Conservation (phyloP, 2,329 filamentous ascomycete species). For the Ophiostoma novo-ulmi region DNA sequence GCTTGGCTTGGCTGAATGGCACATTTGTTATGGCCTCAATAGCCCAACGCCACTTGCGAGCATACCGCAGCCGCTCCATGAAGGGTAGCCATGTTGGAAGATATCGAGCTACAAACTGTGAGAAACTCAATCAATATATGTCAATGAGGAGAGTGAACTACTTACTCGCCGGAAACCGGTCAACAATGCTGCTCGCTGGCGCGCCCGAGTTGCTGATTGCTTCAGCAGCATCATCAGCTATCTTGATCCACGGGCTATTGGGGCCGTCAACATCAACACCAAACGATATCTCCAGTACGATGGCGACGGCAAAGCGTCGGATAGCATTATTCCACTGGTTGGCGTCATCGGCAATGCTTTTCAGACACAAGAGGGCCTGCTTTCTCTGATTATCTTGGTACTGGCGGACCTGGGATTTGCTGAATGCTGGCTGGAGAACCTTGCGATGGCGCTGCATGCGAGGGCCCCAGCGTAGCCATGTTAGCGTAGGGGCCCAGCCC, state of each 20-base stretch:
- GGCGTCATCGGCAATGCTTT: constrained; percentile 26
- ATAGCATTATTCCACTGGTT: constrained; percentile 37
- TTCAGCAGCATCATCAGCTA: constrained; percentile 31
- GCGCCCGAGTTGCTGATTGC: constrained; percentile 26
- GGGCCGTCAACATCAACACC: constrained; percentile 38
- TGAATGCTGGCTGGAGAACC: constrained; percentile 34
- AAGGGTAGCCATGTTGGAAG: constrained; percentile 25
- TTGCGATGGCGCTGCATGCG: constrained; percentile 40
- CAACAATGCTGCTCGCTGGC: constrained; percentile 25
- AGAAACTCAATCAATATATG: background rate
- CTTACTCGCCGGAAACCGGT: constrained; percentile 24
- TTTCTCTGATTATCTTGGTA: constrained; percentile 32
- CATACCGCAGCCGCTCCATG: constrained; percentile 24
- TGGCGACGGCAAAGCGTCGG: constrained; percentile 38
- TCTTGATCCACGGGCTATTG: constrained; percentile 39
- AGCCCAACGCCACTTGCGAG: constrained; percentile 21
- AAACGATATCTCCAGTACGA: constrained; percentile 42
- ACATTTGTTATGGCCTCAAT: constrained; percentile 9
- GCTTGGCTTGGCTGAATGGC: constrained; percentile 5
- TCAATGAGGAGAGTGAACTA: background rate
- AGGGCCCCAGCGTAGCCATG: constrained; percentile 39
- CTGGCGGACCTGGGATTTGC: constrained; percentile 36
- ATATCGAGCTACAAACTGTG: background rate
- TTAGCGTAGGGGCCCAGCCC: constrained; percentile 33
- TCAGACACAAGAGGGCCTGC: constrained; percentile 31